phyloP scores from a whole-genome alignment of 768 basidiomycete genomes.

The Suillus sp. region DNA sequence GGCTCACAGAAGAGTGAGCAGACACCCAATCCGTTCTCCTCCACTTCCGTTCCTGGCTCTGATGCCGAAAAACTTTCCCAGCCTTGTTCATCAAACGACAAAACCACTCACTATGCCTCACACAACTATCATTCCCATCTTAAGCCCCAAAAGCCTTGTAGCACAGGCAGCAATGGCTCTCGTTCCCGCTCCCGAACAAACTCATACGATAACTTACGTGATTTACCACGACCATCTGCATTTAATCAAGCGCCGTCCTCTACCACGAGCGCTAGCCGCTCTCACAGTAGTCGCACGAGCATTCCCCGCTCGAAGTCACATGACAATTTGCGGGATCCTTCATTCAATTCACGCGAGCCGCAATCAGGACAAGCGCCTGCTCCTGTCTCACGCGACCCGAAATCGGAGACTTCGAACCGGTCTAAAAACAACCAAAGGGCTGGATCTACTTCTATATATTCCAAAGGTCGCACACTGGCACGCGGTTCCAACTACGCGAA shows the following conservation, averaged over 20 bases:
- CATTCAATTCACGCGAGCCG: background rate
- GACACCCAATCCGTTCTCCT: slow-evolving; percentile 17
- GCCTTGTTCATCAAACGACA: slow-evolving; percentile 11
- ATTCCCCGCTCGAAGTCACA: slow-evolving; percentile 3
- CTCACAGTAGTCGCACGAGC: background rate
- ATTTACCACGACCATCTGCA: slow-evolving; percentile 20
- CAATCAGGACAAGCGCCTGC: slow-evolving; percentile 1
- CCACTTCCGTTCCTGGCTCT: slow-evolving; percentile 17
- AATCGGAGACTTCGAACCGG: slow-evolving; percentile 2
- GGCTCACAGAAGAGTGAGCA: slow-evolving; percentile 30
- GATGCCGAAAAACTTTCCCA: slow-evolving; percentile 17
- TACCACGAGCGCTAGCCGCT: slow-evolving; percentile 13
- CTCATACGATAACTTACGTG: slow-evolving; percentile 27
- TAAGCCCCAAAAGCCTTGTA: slow-evolving; percentile 18
- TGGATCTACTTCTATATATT: slow-evolving; percentile 3
- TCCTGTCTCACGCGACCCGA: background rate
- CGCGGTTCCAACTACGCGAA: background rate
- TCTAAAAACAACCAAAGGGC: slow-evolving; percentile 9
- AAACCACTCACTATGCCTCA: slow-evolving; percentile 14
- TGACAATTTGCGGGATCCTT: background rate
- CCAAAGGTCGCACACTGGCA: slow-evolving; percentile 2
- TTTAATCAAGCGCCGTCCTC: background rate
- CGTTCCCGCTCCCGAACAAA: slow-evolving; percentile 24
- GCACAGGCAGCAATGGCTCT: slow-evolving; percentile 18
- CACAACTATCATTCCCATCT: slow-evolving; percentile 18